Conservation (phyloP, 345 rosid species). For the Abelmoschus esculentus region DNA sequence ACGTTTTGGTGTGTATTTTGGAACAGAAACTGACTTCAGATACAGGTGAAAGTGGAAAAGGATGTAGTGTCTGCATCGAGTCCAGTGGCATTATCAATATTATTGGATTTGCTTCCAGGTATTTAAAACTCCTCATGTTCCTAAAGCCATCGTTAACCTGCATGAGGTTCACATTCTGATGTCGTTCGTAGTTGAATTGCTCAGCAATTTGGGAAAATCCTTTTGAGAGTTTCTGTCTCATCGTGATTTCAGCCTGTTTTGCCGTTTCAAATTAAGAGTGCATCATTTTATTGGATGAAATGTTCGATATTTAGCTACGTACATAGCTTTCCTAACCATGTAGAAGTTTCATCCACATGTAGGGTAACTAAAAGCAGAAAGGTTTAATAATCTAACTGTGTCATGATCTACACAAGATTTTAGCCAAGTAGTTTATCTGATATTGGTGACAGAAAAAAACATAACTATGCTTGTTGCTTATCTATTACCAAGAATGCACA, state of each 20-base stretch:
- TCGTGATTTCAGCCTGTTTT: not conserved
- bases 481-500: not conserved
- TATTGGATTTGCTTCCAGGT: slow-evolving; percentile 37
- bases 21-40: slow-evolving; percentile 23
- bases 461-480: not conserved
- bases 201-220: not conserved
- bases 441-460: not conserved
- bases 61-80: slow-evolving; percentile 1
- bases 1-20: slow-evolving; percentile 27
- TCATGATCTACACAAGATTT: not conserved
- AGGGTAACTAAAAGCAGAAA: not conserved
- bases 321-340: not conserved
- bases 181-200: not conserved
- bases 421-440: not conserved
- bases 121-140: not conserved
- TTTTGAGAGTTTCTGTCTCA: not conserved
- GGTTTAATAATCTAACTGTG: not conserved
- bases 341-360: not conserved
- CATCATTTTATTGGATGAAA: not conserved
- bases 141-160: not conserved
- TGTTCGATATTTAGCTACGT: not conserved
- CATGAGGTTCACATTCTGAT: not conserved
- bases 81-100: slow-evolving; percentile 7
- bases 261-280: not conserved
- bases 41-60: slow-evolving; percentile 12